Evolutionary conservation across 2,329 filamentous ascomycete species (phyloP), one percentile per base, ranked within the genome.

Genomic region (Sphaerulina populicola): DNA sequence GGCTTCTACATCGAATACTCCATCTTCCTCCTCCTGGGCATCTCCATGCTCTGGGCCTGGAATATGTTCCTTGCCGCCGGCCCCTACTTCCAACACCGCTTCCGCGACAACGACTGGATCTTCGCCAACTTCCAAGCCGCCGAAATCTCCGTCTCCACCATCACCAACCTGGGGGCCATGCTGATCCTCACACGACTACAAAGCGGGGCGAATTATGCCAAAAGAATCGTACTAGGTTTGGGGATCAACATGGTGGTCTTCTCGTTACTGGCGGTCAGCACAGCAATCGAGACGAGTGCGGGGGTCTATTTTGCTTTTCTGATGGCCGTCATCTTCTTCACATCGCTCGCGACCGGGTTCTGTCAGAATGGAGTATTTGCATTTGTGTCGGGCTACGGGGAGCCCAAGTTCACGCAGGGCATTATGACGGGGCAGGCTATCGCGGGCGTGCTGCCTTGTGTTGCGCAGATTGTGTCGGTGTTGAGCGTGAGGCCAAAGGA

Each of bases 21-120:
- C 61, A 83, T 95, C 65, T 97, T 97, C 69, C 74, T 85, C 50
- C 72, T 95, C 45, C 74, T 97, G 23, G 93, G 93, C 45, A 77
- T 95, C 51, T 87, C 90, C 47, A 97, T 97, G 93, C 77, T 97
- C 40, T 97, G 91, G 91, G 89, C 91, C 49, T 97, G 91, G 91
- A 97, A 97, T 74, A 96, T 96, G 91, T 96, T 97, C 69, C 80
- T 97, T 60, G 91, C 93, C 41, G 89, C 91, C 7, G 88, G 88
- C 1, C 88, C 91, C 4, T 97, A 97, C 74, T 96, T 97, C 71
- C 82, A 90, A 64, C 77, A 75, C 44, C 88, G 91, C 60, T 94
- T 97, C 69, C 72, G 77, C 41, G 75, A 77, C 54, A 80, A 83
- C 65, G 72, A 80, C 48, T 86, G 81, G 76, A 83, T 94, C 51